phyloP scores from a whole-genome alignment of 1,284 basidiomycete species.

The Trametes polyzona region DNA sequence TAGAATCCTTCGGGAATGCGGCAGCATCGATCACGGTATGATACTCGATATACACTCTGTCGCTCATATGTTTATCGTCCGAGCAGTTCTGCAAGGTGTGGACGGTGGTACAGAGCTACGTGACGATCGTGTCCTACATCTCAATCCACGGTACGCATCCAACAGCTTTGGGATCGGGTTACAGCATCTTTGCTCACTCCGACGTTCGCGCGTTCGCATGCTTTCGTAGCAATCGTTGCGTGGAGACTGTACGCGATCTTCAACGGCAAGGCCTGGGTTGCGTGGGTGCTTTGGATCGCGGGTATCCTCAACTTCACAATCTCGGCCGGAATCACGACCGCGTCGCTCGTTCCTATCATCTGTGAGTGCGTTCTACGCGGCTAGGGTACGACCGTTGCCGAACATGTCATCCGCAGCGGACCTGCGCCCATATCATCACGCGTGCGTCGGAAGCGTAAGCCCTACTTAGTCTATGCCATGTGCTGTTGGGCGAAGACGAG shows the following conservation, averaged over 20 bases:
- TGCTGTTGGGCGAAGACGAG: neutral
- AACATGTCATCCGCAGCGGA: conserved; percentile 22
- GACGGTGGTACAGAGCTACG: conserved; percentile 34
- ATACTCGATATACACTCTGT: conserved; percentile 7
- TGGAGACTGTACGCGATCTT: conserved; percentile 35
- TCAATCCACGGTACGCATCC: conserved; percentile 35
- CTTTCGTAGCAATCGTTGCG: conserved; percentile 37
- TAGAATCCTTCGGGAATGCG: conserved; percentile 26
- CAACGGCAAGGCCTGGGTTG: conserved; percentile 32
- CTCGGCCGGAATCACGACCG: conserved; percentile 30
- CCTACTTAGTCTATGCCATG: neutral
- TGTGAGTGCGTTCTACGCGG: conserved; percentile 20
- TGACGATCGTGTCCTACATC: conserved; percentile 38
- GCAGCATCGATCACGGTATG: conserved; percentile 25
- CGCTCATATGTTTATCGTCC: neutral
- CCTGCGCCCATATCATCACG: conserved; percentile 31
- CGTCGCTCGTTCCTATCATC: conserved; percentile 31
- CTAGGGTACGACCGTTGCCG: neutral
- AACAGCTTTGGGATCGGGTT: neutral
- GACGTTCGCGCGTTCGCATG: no score
- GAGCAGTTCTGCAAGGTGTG: conserved; percentile 36
- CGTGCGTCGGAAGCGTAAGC: conserved; percentile 34
- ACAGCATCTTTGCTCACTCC: neutral
- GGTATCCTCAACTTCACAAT: conserved; percentile 31
- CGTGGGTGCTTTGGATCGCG: conserved; percentile 30